Base-by-base conservation (phyloP, 495 filamentous ascomycete species). In the Neurospora tetrasperma region DNA sequence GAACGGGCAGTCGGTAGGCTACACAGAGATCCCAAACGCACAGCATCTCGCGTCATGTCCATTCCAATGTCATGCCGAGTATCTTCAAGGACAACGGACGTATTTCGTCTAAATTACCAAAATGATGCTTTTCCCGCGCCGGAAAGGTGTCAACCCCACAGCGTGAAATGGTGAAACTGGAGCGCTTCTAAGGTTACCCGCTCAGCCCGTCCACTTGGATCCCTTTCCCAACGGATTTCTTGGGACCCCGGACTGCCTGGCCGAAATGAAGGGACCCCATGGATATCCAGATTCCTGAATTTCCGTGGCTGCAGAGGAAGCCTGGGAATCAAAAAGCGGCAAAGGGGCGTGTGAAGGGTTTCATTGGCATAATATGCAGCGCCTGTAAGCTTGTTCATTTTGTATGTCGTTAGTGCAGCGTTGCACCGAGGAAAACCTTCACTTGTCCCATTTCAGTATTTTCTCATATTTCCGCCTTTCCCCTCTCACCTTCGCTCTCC, bases 331-430 rank as follows among this genome's bases (percentile, higher is more conserved):
- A 38, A 12, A 66, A 35, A 31, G 27, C 18, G 54, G 54, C 27
- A 66, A 62, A 66, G 27, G 27, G 54, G 54, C 27, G 54, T 35
- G 54, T 35, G 66, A 41, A 38, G n/a, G 14, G 66, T 70, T 73
- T 70, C 71, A 73, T 73, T 73, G 69, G 35, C 66, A 18, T 46
- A 72, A 16, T 31, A 62, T 62, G 42, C 71, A 69, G 62, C 62
- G 44, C 48, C 54, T 66, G 54, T 66, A 66, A 66, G 54, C 54
- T 66, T 31, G 54, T 74, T 23, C 46, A 23, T 73, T 59, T 46
- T 71, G 9, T 35, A 71, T 71, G 42, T 35, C 44, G 70, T 62
- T 71, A n/a, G 70, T 71, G 41, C 70, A 71, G 40, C 41, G 70
- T 71, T 48, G 70, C 41, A 31, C 41, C 44, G 41, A 18, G 20